Evolutionary conservation across 2,329 filamentous ascomycete species (phyloP).

Genomic region (Drechslerella stenobrocha): DNA sequence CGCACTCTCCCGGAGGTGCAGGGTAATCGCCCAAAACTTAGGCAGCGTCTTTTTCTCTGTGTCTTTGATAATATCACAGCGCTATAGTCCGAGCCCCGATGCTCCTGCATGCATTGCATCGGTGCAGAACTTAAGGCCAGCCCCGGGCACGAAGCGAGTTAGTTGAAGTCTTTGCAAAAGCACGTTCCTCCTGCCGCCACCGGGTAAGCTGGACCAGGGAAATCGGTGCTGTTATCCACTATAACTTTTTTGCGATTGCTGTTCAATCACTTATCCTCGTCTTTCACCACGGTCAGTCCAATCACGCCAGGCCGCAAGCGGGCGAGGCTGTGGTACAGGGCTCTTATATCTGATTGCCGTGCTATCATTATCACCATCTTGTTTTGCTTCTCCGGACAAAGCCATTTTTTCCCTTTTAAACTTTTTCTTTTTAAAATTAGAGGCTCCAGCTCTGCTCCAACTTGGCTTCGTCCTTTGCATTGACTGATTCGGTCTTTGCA

Average conservation of each 20-base stretch:
- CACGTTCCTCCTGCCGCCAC: slow-evolving; percentile 42
- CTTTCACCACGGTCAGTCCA: slow-evolving; percentile 1
- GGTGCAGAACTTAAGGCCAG: background rate
- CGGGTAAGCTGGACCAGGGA: slow-evolving; percentile 26
- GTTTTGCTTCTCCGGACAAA: slow-evolving; percentile 38
- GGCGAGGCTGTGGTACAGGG: slow-evolving; percentile 39
- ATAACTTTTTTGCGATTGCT: background rate
- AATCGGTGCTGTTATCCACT: background rate
- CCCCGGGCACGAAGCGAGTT: background rate
- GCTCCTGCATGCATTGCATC: slow-evolving; percentile 18
- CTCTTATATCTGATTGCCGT: too few species aligned
- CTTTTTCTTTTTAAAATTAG: slow-evolving; percentile 27
- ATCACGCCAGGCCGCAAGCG: background rate
- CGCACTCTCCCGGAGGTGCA: background rate
- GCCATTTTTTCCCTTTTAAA: slow-evolving; percentile 33
- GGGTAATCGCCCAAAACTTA: slow-evolving; percentile 1
- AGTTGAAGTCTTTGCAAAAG: slow-evolving; percentile 26
- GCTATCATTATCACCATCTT: slow-evolving; percentile 44
- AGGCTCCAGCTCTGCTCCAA: too few species aligned
- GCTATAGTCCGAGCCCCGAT: slow-evolving; percentile 2
- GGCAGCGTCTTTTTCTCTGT: background rate
- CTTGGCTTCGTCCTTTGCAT: slow-evolving; percentile 29
- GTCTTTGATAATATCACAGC: background rate
- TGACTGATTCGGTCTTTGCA: slow-evolving; percentile 29
- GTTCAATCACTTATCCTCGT: slow-evolving; percentile 27